phyloP scores from a whole-genome alignment of 148 eudicot genomes.

The Arbutus unedo region DNA sequence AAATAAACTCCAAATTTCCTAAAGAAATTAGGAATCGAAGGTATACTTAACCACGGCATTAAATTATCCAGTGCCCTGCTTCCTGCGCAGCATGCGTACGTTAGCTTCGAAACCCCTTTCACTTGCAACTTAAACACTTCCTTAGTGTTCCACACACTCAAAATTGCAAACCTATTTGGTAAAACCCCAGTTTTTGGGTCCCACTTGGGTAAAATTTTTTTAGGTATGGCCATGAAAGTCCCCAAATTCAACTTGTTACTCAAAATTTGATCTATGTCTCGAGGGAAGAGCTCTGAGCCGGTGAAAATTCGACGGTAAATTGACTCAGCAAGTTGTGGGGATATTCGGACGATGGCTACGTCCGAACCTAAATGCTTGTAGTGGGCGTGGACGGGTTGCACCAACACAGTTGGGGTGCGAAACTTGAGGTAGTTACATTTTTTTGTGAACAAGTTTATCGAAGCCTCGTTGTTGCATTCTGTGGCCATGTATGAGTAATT shows the following conservation, averaged over 20 bases:
- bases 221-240: constrained; percentile 73
- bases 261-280: constrained; percentile 53
- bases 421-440: constrained; percentile 58
- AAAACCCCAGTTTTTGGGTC: constrained; percentile 35
- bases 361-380: constrained; percentile 44
- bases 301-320: constrained; percentile 44
- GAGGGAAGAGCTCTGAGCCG: constrained; percentile 58
- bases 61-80: constrained; percentile 60
- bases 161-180: constrained; percentile 64
- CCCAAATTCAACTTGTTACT: constrained; percentile 60
- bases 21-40: constrained; percentile 73
- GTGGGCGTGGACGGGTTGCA: constrained; percentile 80
- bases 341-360: constrained; percentile 33
- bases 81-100: constrained; percentile 49
- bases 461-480: constrained; percentile 62
- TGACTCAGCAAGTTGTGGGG: constrained; percentile 38
- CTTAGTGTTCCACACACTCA: constrained; percentile 86
- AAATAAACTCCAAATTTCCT: constrained; percentile 69
- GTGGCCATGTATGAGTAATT: constrained; percentile 84
- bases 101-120: constrained; percentile 62
- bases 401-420: constrained; percentile 53
- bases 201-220: constrained; percentile 39
- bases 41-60: constrained; percentile 82
- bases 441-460: constrained; percentile 68
- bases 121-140: constrained; percentile 71